A percentile compares a stretch with the other conserved stretches of the same genome.
Conservation (phyloP, 2,329 filamentous ascomycete species). For the Penicillium decumbens region DNA sequence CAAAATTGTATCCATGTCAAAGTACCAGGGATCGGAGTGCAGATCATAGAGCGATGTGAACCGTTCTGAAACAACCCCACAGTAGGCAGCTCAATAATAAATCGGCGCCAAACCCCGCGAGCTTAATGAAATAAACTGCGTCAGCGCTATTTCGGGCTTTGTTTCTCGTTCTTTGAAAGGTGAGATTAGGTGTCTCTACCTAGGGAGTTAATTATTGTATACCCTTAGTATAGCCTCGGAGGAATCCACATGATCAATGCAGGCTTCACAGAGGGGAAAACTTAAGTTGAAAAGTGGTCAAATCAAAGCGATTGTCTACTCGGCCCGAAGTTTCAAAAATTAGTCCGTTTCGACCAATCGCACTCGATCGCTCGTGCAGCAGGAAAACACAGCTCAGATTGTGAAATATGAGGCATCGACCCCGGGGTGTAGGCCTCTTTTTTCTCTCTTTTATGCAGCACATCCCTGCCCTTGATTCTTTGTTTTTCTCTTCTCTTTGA, state of each 20-base stretch:
- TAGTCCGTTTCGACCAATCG: slow-evolving; percentile 1
- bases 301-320: slow-evolving; percentile 1
- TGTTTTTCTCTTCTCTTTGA: neutral
- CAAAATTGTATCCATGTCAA: neutral
- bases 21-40: neutral
- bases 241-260: no score
- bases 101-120: neutral
- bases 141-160: slow-evolving; percentile 4
- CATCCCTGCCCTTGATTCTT: neutral
- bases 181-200: no score
- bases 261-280: no score
- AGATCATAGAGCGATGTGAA: neutral
- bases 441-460: slow-evolving; percentile 2
- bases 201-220: neutral
- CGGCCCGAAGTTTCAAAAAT: neutral
- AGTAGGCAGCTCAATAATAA: slow-evolving; percentile 6
- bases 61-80: slow-evolving; percentile 5
- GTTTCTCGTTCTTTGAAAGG: neutral
- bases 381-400: slow-evolving; percentile 8
- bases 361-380: neutral
- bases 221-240: neutral
- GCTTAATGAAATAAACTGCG: slow-evolving; percentile 5
- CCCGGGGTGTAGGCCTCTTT: slow-evolving; percentile 5
- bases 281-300: neutral
- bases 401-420: slow-evolving; percentile 15